Base-by-base conservation (phyloP, 2,329 filamentous ascomycete genomes). In the Aspergillus glaucus region DNA sequence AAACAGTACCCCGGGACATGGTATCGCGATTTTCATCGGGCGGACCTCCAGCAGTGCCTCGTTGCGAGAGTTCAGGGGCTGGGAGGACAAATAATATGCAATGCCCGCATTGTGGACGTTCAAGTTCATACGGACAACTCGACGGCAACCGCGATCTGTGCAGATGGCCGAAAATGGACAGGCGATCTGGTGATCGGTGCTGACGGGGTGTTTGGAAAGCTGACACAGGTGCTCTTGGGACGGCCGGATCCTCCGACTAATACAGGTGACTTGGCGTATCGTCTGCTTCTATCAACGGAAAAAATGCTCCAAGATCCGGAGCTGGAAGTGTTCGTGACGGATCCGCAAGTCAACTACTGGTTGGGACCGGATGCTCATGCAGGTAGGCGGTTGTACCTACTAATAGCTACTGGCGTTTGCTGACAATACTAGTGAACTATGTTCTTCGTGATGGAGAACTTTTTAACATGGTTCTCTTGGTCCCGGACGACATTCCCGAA, bases 401-500 rank as follows among this genome's bases (percentile, higher is more conserved):
- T 36, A 17, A 4, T 7, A 17, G 6, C 3, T 7, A 4, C 14
- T 1, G 5, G 3, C 15, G 9, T 4, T 2, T 10, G 2, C 0
- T 46, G 4, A 41, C 10, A 6, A 34, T 17, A 8, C 12, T 26
- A 64, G 78, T 81, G 0, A 78, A 76, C 0, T 87, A 86, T 60
- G 80, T 81, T 0, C 65, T 87, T 46, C 74, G 80, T 0, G 74
- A 69, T 0, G 81, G 81, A 0, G 54, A 62, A 14, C 46, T 62
- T 1, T 63, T 64, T 32, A 64, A 64, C 28, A 75, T 87, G 26
- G 83, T 86, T 0, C 66, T 86, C 0, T 69, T 86, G 0, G 76
- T 80, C 1, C 84, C 84, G 0, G 84, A 87, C 54, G 76, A 85
- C 54, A 67, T 86, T 0, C 79, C 80, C 0, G 67, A 73, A 4